Conservation (phyloP, 805 yeast genomes). For the Suhomyces kilbournensis region DNA sequence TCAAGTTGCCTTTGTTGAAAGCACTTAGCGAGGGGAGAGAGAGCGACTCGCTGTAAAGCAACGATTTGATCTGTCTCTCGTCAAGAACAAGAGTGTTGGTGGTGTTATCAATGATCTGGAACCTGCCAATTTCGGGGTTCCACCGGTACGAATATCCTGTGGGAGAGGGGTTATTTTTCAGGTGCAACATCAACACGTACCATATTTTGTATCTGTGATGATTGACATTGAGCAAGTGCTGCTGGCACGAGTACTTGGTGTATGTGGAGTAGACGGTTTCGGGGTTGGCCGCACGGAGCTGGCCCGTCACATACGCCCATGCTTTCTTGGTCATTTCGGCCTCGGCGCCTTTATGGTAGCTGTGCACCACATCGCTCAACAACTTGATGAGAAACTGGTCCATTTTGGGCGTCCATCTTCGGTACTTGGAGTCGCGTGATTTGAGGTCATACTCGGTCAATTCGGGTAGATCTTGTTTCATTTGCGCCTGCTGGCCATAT, state of each 20-base stretch:
- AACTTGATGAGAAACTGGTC: constrained; percentile 32
- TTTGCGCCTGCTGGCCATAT: background rate
- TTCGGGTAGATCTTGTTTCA: constrained; percentile 12
- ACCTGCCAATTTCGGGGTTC: constrained; percentile 34
- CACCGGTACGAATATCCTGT: constrained; percentile 30
- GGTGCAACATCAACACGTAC: constrained; percentile 32
- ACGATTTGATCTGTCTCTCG: constrained; percentile 28
- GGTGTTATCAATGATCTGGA: constrained; percentile 29
- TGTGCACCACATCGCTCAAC: constrained; percentile 35
- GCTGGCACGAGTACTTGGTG: constrained; percentile 39
- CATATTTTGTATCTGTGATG: constrained; percentile 37
- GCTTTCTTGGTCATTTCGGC: constrained; percentile 35
- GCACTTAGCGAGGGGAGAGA: constrained; percentile 27
- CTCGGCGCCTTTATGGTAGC: constrained; percentile 27
- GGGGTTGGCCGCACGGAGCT: constrained; percentile 35
- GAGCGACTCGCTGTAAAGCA: constrained; percentile 29
- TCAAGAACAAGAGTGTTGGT: constrained; percentile 24
- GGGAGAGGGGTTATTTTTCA: constrained; percentile 16
- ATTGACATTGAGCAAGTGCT: constrained; percentile 34
- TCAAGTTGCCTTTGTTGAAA: constrained; percentile 32
- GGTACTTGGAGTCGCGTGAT: constrained; percentile 34
- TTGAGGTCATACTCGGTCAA: constrained; percentile 31
- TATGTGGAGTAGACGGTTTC: constrained; percentile 40
- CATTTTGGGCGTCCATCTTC: constrained; percentile 39
- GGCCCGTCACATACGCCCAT: constrained; percentile 37